Base-by-base conservation (phyloP, 768 basidiomycete genomes). In the Lactifluus hygrophoroides region DNA sequence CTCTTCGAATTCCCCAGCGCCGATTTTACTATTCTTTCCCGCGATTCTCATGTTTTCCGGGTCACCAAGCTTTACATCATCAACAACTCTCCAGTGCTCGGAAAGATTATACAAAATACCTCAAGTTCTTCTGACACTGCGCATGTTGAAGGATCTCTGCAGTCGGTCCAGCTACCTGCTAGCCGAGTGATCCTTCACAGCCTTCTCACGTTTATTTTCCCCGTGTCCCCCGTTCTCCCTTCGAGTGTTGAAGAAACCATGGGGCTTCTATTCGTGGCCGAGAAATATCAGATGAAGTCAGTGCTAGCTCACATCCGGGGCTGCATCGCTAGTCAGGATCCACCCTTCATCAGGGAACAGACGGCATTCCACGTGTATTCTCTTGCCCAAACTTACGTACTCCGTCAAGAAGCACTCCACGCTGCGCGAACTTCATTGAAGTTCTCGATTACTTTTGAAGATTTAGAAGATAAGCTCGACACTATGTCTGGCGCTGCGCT, bases 81-180 rank as follows among this genome's bases (percentile, higher is more conserved):
- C 21, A 25, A 25, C 19, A 17, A 32, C 17, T 51, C 49, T 3
- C 34, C 49, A 5, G 49, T 51, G n/a, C 49, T 51, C 25, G 30
- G 34, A 19, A 13, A 38, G 14, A 19, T 37, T 7, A 38, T 51
- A 14, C 67, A 94, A 90, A 63, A 90, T 92, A 9, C 80, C 32
- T 32, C 32, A 32, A 32, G 21, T 45, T n/a, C 19, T 8, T n/a
- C 44, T n/a, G 19, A 32, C 8, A 13, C 11, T 13, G 5, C 8
- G 3, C 2, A 21, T 11, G 35, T 1, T 13, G 42, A 25, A n/a
- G 19, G 10, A 30, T 42, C 38, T 3, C 47, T 50, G 10, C 30
- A 47, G 16, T 21, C 47, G 1, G 21, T 58, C 19, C 17, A 47
- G 16, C 30, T 58, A 3, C 30, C 13, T 4, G 45, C 53, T 30